Evolutionary conservation across 169 alveolate species (phyloP).

Genomic region (Cryptosporidium ryanae): DNA sequence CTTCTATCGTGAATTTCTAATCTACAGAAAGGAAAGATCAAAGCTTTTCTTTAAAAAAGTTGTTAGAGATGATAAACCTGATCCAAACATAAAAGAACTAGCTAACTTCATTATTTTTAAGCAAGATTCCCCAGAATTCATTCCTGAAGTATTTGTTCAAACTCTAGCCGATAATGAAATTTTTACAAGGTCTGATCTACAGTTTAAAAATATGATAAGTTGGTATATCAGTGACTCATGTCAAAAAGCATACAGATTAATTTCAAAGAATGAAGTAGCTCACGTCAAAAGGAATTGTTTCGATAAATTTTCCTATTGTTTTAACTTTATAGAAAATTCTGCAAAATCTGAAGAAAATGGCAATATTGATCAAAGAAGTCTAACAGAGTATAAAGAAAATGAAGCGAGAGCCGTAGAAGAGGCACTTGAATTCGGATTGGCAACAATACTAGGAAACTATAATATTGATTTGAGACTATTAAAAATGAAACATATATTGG

Average conservation of each 20-base stretch:
- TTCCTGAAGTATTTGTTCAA: slow-evolving; percentile 33
- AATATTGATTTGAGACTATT: neutral
- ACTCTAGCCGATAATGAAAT: neutral
- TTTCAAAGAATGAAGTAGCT: neutral
- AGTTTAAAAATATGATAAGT: slow-evolving; percentile 26
- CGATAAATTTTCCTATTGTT: neutral
- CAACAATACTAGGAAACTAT: neutral
- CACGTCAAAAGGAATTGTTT: neutral
- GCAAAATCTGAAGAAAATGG: neutral
- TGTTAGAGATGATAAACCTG: slow-evolving; percentile 5
- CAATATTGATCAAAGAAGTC: neutral
- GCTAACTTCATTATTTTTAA: slow-evolving; percentile 17
- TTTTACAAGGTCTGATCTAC: slow-evolving; percentile 17
- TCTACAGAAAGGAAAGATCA: slow-evolving; percentile 9
- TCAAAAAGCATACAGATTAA: slow-evolving; percentile 3
- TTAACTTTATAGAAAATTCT: neutral
- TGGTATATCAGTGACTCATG: slow-evolving; percentile 45
- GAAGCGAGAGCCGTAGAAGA: slow-evolving; percentile 13
- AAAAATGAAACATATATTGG: neutral
- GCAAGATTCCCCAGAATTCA: slow-evolving; percentile 9
- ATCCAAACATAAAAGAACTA: slow-evolving; percentile 13
- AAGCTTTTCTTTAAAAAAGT: slow-evolving; percentile 9
- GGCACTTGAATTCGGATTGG: slow-evolving; percentile 47
- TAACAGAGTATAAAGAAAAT: neutral
- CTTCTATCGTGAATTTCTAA: slow-evolving; percentile 7